A percentile compares a stretch with the other conserved stretches of the same genome.
phyloP scores from a whole-genome alignment of 352 stramenopile genomes.

The Halophytophthora batemanensis region DNA sequence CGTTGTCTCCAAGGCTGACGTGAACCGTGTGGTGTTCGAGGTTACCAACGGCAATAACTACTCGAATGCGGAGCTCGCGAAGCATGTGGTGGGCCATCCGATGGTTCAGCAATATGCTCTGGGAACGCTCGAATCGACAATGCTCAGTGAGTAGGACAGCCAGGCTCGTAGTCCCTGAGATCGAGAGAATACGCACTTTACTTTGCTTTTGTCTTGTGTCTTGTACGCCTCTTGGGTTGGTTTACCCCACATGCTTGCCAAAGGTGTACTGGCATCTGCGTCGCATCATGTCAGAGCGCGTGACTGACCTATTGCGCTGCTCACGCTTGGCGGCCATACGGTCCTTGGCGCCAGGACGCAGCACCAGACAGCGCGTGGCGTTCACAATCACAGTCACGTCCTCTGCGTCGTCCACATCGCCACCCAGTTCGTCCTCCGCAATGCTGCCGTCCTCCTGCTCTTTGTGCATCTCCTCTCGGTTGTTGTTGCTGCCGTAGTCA shows the following conservation, averaged over 20 bases:
- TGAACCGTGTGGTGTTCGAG: slow-evolving; percentile 22
- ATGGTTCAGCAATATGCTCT: slow-evolving; percentile 43
- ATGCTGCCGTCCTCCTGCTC: too few species aligned
- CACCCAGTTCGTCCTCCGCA: slow-evolving; percentile 4
- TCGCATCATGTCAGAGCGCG: slow-evolving; percentile 56
- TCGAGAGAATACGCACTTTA: too few species aligned
- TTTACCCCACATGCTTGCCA: slow-evolving; percentile 23
- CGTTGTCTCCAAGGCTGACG: slow-evolving; percentile 24
- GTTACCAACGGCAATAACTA: slow-evolving; percentile 4
- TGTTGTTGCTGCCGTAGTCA: slow-evolving; percentile 14
- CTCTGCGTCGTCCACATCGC: slow-evolving; percentile 2
- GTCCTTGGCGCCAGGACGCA: slow-evolving; percentile 31
- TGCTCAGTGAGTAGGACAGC: background rate
- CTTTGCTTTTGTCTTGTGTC: background rate
- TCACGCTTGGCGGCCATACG: slow-evolving; percentile 15
- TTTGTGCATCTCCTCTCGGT: slow-evolving; percentile 1
- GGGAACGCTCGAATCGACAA: slow-evolving; percentile 2
- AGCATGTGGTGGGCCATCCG: slow-evolving; percentile 30
- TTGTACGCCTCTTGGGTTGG: background rate
- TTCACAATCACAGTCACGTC: slow-evolving; percentile 59
- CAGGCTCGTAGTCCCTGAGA: background rate
- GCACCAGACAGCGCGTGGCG: slow-evolving; percentile 31
- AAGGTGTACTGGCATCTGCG: slow-evolving; percentile 48
- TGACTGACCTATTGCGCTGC: slow-evolving; percentile 16
- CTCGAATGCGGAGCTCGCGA: slow-evolving; percentile 21